Evolutionary conservation across 345 rosid genomes (phyloP).

Genomic region (Aquilaria sinensis): DNA sequence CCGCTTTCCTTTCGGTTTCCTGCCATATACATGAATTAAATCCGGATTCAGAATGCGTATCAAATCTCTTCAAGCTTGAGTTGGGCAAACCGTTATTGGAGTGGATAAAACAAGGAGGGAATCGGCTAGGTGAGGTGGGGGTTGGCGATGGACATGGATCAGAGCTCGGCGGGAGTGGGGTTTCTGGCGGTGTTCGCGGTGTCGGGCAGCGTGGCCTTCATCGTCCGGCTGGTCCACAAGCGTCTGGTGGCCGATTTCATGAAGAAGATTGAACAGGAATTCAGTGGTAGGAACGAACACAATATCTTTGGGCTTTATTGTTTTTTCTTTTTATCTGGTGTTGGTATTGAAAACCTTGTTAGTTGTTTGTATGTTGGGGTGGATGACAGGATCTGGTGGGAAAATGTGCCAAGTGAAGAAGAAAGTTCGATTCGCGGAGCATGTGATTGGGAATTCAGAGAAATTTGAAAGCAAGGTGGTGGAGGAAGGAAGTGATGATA

Average conservation of each 20-base stretch:
- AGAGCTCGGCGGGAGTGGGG: conserved; percentile 36
- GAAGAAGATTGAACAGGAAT: conserved; percentile 55
- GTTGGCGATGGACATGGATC: conserved; percentile 18
- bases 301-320: not conserved
- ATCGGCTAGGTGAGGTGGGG: too few species aligned
- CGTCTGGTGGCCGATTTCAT: conserved; percentile 70
- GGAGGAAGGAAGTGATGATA: not conserved
- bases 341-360: not conserved
- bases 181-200: conserved; percentile 69
- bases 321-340: not conserved
- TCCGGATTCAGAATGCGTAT: not conserved
- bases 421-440: conserved; percentile 73
- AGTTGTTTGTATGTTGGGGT: not conserved
- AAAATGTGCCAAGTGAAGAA: conserved; percentile 32
- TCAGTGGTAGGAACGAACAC: conserved; percentile 22
- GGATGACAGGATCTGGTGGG: conserved; percentile 4
- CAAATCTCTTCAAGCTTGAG: not conserved
- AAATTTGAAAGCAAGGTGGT: not conserved
- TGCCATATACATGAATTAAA: not conserved
- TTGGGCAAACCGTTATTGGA: not conserved
- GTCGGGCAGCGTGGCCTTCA: conserved; percentile 69
- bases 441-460: conserved; percentile 29
- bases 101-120: not conserved
- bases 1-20: not conserved
- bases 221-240: conserved; percentile 55